These are phyloP conservation scores for Kernera saxatilis DNA, from an alignment of 345 rosid species.

Conservation along the genomic window DNA sequence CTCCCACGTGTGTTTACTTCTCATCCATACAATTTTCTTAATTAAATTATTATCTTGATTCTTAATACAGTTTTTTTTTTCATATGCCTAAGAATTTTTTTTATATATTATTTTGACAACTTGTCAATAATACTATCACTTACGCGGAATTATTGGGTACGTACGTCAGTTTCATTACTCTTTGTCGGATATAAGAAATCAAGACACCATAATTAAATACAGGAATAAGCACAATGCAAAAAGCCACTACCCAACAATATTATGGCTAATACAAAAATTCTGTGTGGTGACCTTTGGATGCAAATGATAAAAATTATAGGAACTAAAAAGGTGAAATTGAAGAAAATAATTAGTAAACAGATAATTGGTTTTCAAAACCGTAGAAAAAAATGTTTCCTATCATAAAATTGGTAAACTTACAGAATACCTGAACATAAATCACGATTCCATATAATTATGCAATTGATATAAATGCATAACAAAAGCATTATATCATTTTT, in stretches of 20 bases:
- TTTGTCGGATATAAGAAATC: conserved; percentile 27
- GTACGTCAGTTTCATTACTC: conserved; percentile 21
- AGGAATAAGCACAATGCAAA: neutral
- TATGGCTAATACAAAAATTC: neutral
- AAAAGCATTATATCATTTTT: neutral
- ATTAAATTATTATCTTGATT: conserved; percentile 1
- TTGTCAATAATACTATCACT: conserved; percentile 17
- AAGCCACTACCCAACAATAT: neutral
- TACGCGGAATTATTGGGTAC: conserved; percentile 30
- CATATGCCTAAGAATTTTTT: neutral
- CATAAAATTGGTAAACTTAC: neutral
- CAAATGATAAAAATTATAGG: neutral
- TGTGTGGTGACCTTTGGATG: neutral
- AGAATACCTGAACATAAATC: neutral
- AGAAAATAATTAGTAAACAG: neutral
- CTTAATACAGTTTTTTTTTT: neutral
- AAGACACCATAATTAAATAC: neutral
- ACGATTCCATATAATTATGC: neutral
- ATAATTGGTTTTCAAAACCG: neutral
- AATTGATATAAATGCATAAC: neutral
- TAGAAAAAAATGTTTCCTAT: neutral
- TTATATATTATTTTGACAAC: neutral
- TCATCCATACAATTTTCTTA: conserved; percentile 22
- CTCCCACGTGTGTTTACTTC: conserved; percentile 33
- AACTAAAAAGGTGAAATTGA: neutral